These are phyloP conservation scores for Spathaspora arborariae DNA, from an alignment of 805 yeast genomes.

Conservation along the genomic window DNA sequence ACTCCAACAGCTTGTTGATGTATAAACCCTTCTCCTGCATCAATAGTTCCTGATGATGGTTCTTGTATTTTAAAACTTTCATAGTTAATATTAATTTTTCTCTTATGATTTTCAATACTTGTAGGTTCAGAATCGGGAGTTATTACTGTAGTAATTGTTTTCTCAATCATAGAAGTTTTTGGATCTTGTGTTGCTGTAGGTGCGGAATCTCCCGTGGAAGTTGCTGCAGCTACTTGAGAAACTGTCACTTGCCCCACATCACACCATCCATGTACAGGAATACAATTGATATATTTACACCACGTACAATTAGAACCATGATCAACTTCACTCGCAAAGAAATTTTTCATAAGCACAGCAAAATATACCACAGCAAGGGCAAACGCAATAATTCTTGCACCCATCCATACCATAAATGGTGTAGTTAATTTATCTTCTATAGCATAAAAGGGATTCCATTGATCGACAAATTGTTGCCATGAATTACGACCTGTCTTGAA, in stretches of 20 bases:
- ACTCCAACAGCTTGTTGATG: constrained; percentile 1
- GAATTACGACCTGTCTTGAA: constrained; percentile 26
- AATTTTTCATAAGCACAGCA: constrained; percentile 45
- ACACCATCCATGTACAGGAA: constrained; percentile 73
- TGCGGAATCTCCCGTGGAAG: constrained; percentile 3
- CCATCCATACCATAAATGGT: constrained; percentile 51
- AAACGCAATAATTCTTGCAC: constrained; percentile 42
- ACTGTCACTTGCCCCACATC: constrained; percentile 41
- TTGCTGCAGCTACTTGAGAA: constrained; percentile 5
- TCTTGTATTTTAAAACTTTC: not conserved
- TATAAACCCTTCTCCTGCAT: not conserved
- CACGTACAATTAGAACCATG: constrained; percentile 44
- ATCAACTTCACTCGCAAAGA: constrained; percentile 24
- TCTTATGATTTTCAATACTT: constrained; percentile 14
- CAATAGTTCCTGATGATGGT: not conserved
- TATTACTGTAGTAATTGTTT: not conserved
- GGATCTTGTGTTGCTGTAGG: constrained; percentile 12
- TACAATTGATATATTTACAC: constrained; percentile 71
- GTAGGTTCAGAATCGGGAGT: constrained; percentile 13
- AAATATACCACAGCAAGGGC: constrained; percentile 48
- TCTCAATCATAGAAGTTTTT: not conserved
- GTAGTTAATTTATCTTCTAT: constrained; percentile 29
- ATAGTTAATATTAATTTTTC: not conserved
- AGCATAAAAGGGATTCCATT: constrained; percentile 39
- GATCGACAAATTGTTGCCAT: constrained; percentile 28